These are phyloP conservation scores for Paramyrothecium sp. DNA, from an alignment of 2,329 filamentous ascomycete genomes.

Conservation along the genomic window DNA sequence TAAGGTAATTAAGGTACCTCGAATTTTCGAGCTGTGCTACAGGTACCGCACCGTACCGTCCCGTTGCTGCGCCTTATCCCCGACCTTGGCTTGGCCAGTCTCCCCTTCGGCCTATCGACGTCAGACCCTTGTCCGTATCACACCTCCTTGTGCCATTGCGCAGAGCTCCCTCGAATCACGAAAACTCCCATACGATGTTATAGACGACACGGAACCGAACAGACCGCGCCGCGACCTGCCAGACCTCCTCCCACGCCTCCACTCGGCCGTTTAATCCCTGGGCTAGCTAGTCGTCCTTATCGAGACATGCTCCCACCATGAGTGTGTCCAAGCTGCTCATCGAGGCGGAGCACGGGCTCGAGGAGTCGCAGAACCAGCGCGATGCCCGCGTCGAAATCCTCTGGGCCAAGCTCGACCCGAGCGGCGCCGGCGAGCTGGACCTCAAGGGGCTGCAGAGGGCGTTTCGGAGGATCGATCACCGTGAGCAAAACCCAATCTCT, in stretches of 20 bases:
- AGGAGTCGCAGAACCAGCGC: constrained; percentile 74
- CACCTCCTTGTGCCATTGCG: neutral
- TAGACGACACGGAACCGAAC: neutral
- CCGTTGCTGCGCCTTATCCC: too few species aligned
- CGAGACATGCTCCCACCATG: constrained; percentile 37
- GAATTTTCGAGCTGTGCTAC: neutral
- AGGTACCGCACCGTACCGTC: neutral
- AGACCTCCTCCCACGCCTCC: neutral
- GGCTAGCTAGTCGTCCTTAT: constrained; percentile 6
- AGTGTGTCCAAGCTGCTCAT: constrained; percentile 46
- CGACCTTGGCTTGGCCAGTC: neutral
- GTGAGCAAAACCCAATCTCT: constrained; percentile 43
- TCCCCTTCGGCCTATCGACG: neutral
- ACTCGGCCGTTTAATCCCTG: neutral
- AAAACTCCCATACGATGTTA: neutral
- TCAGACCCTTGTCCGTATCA: neutral
- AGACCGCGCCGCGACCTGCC: neutral
- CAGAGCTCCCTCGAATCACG: neutral
- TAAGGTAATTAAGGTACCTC: too few species aligned
- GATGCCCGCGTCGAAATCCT: constrained; percentile 80
- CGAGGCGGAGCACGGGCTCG: constrained; percentile 62
- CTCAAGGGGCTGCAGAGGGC: constrained; percentile 81
- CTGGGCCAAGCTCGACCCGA: constrained; percentile 80
- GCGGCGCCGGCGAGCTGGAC: constrained; percentile 76
- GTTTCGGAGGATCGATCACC: constrained; percentile 85